phyloP scores from a whole-genome alignment of 2,329 filamentous ascomycete species.

The Fusarium vanettenii region DNA sequence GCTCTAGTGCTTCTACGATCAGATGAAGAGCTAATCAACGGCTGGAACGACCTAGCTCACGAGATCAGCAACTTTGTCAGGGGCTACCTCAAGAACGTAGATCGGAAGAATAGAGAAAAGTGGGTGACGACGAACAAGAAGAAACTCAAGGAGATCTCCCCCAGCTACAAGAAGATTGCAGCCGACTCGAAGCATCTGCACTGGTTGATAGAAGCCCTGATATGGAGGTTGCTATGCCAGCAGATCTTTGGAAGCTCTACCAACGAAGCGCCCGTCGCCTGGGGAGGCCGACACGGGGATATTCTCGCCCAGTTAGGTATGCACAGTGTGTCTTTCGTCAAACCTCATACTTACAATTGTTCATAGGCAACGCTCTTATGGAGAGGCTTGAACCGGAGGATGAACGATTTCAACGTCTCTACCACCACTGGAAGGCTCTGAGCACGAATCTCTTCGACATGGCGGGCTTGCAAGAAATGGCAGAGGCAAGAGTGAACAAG shows the following conservation, averaged over 20 bases:
- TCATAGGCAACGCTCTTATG: neutral
- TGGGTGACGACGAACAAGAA: neutral
- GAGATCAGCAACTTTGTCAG: neutral
- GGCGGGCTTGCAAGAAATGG: neutral
- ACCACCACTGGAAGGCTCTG: conserved; percentile 2
- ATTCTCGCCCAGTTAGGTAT: neutral
- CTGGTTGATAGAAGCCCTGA: neutral
- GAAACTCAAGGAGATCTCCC: neutral
- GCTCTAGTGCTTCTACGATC: neutral
- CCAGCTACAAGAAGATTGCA: neutral
- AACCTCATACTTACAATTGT: neutral
- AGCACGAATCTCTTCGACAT: neutral
- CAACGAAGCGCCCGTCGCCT: neutral
- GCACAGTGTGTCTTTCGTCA: neutral
- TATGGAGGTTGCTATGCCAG: neutral
- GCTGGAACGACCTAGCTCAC: neutral
- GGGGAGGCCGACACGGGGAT: neutral
- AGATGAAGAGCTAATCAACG: neutral
- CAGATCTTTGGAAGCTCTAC: neutral
- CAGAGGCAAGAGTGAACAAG: neutral
- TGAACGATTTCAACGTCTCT: neutral
- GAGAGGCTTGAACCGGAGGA: neutral
- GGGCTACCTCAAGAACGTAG: neutral
- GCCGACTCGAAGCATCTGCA: neutral
- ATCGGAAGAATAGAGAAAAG: neutral